Evolutionary conservation across 345 rosid species (phyloP).

Genomic region (Fremontodendron californicum): DNA sequence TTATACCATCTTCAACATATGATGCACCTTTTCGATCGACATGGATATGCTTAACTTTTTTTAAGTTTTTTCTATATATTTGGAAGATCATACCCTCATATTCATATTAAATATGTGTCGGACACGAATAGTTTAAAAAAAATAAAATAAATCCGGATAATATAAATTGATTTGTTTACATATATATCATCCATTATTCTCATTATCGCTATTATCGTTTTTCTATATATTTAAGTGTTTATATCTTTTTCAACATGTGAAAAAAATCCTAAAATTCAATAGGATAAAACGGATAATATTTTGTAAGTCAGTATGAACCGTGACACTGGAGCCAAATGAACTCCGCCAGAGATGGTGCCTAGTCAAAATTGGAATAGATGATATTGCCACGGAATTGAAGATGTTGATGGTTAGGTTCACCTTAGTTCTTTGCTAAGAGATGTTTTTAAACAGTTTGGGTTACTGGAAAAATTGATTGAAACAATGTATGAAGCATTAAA

Average conservation of each 20-base stretch:
- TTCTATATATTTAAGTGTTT: too few relatives aligned
- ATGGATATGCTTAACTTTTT: too few relatives aligned
- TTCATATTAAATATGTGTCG: too few relatives aligned
- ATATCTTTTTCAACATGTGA: background rate
- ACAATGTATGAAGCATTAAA: background rate
- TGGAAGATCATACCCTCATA: too few relatives aligned
- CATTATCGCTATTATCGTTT: background rate
- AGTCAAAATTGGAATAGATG: slow-evolving; percentile 3
- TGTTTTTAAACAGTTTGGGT: background rate
- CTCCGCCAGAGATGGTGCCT: background rate
- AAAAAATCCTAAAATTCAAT: background rate
- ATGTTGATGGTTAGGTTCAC: background rate
- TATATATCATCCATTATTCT: background rate
- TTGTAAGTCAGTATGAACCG: background rate
- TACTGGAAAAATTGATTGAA: background rate
- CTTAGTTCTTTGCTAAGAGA: background rate
- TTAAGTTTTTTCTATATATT: too few relatives aligned
- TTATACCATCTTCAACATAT: too few relatives aligned
- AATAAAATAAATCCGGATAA: too few relatives aligned
- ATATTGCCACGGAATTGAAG: background rate
- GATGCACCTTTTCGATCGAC: too few relatives aligned
- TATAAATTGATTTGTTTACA: too few relatives aligned
- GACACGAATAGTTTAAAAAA: too few relatives aligned
- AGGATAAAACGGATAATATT: background rate
- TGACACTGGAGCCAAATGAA: background rate